A percentile compares a stretch with the other conserved stretches of the same genome.
Conservation (phyloP, 1,139 yeast species). For the Pneumocystis jirovecii region DNA sequence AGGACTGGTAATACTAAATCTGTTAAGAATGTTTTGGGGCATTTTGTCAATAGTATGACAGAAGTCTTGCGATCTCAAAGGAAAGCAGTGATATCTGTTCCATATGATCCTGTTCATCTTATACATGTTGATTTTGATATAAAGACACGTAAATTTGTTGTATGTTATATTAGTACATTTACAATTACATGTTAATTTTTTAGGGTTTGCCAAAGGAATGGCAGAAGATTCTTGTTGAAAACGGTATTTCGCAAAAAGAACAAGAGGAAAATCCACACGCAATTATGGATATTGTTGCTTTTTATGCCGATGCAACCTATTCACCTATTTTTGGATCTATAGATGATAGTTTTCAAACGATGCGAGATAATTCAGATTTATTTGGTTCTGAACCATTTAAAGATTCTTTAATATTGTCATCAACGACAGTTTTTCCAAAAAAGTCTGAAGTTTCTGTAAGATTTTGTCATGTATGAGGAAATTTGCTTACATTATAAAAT, state of each 20-base stretch:
- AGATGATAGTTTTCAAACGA: neutral
- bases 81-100: constrained; percentile 59
- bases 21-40: constrained; percentile 4
- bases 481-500: neutral
- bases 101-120: constrained; percentile 78
- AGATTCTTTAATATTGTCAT: neutral
- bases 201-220: constrained; percentile 78
- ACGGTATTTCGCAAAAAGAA: constrained; percentile 73
- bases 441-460: constrained; percentile 16
- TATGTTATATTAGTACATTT: neutral
- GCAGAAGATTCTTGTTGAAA: constrained; percentile 67
- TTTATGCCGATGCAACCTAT: constrained; percentile 47
- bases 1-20: neutral
- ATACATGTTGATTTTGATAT: constrained; percentile 84
- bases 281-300: constrained; percentile 81
- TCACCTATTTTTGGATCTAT: constrained; percentile 24
- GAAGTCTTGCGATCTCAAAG: constrained; percentile 2
- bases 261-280: constrained; percentile 89
- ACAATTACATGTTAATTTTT: neutral
- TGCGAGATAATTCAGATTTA: neutral
- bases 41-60: constrained; percentile 3
- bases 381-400: neutral
- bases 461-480: neutral
- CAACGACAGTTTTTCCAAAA: constrained; percentile 3
- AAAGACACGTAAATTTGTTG: constrained; percentile 67